Percentiles rank a stretch among this genome's conserved stretches.
Conservation (phyloP, 495 filamentous ascomycete species). For the Penicillium lividum region DNA sequence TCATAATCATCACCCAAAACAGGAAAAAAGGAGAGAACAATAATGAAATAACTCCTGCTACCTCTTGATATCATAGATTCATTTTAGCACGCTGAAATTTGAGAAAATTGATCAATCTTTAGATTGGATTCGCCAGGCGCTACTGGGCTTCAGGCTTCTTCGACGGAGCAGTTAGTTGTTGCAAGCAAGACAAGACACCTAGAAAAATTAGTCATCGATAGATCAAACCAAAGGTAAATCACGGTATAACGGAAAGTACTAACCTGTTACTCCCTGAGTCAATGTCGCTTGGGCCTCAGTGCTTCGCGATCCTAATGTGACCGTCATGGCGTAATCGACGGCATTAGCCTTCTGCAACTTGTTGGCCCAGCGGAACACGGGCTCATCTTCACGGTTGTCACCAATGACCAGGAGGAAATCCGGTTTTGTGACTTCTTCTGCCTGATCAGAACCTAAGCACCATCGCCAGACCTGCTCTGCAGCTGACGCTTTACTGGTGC, state of each 20-base stretch:
- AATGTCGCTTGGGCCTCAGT: slow-evolving; percentile 84
- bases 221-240: background rate
- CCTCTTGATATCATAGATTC: slow-evolving; percentile 18
- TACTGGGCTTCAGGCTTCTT: slow-evolving; percentile 8
- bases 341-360: slow-evolving; percentile 54
- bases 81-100: slow-evolving; percentile 12
- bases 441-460: slow-evolving; percentile 43
- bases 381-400: slow-evolving; percentile 88
- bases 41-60: slow-evolving; percentile 15
- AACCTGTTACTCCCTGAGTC: slow-evolving; percentile 85
- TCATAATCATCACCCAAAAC: background rate
- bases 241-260: slow-evolving; percentile 2
- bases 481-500: slow-evolving; percentile 83
- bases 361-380: slow-evolving; percentile 92
- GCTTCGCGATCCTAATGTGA: slow-evolving; percentile 79
- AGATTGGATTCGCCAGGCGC: background rate
- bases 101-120: background rate
- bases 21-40: slow-evolving; percentile 3
- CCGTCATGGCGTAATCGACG: slow-evolving; percentile 72
- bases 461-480: slow-evolving; percentile 65
- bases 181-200: slow-evolving; percentile 40
- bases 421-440: slow-evolving; percentile 42
- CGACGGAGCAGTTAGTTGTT: slow-evolving; percentile 24
- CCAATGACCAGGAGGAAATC: slow-evolving; percentile 87
- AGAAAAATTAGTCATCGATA: slow-evolving; percentile 1